Conservation (phyloP, 768 basidiomycete species). For the Trametes villosa region DNA sequence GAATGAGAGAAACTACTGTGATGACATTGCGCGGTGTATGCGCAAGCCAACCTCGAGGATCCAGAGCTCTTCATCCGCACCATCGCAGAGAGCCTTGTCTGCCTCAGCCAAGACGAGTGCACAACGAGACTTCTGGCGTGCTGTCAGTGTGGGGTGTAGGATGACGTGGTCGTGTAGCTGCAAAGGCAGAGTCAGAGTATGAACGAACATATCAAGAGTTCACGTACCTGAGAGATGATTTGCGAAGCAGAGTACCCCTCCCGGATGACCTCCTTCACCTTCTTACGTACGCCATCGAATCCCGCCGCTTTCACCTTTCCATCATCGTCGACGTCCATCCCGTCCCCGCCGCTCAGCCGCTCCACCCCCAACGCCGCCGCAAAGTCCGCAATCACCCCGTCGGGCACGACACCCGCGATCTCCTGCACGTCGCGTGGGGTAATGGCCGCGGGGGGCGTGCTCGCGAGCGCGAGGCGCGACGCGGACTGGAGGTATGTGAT, state of each 20-base stretch:
- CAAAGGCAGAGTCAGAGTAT: constrained; percentile 25
- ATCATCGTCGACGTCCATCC: constrained; percentile 58
- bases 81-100: constrained; percentile 94
- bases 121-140: constrained; percentile 79
- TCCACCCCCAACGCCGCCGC: constrained; percentile 77
- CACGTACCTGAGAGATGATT: constrained; percentile 79
- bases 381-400: constrained; percentile 67
- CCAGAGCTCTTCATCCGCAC: constrained; percentile 97
- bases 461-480: constrained; percentile 80
- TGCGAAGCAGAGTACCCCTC: constrained; percentile 95
- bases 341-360: constrained; percentile 40
- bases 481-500: constrained; percentile 99
- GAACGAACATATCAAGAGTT: constrained; percentile 23
- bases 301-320: constrained; percentile 34
- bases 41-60: constrained; percentile 85
- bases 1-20: neutral
- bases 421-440: constrained; percentile 86
- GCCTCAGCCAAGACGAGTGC: constrained; percentile 90
- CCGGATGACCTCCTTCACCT: constrained; percentile 77
- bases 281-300: constrained; percentile 66
- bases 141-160: constrained; percentile 78
- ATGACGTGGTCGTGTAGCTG: constrained; percentile 92
- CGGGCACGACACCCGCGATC: constrained; percentile 94
- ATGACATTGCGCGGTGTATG: constrained; percentile 64
- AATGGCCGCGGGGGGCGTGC: constrained; percentile 73